Base-by-base conservation (phyloP, 2,329 filamentous ascomycete genomes). In the Fusarium equiseti region DNA sequence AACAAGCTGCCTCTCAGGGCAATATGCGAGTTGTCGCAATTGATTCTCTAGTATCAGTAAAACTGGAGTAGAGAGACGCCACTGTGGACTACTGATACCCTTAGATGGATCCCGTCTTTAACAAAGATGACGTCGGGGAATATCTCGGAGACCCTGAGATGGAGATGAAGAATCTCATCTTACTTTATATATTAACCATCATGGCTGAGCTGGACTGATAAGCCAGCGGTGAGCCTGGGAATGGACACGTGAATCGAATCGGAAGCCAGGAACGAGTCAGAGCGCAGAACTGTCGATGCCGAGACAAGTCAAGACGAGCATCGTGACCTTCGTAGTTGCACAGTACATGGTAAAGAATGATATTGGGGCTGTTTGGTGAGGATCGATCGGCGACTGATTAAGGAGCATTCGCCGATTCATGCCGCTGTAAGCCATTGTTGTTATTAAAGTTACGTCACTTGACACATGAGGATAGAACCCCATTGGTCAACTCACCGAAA, bases 371-470 rank as follows among this genome's bases (percentile, higher is more conserved):
- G 16, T 57, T 38, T 15, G 26, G 27, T 40, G 26, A 49, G 26
- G 54, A 59, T 62, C 16, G 63, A 61, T 66, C 56, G 67, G 55
- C 67, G 62, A 68, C 43, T 46, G 44, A 53, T 46, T 46, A 42
- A 18, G 26, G 27, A 27, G 45, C 44, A 70, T 55, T 71, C 59
- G 68, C 72, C 72, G 72, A 75, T 43, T 68, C 44, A 66, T 66
- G 66, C 62, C 70, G 54, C 43, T 48, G 61, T 45, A 73, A 73
- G 61, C 62, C 58, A 27, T 26, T 42, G 24, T 16, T 52, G 26
- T 48, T 58, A 53, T 44, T 50, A 38, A 40, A 45, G 48, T 66
- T 70, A 71, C 69, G 60, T 72, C 69, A 71, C 31, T 59, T 61
- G 52, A 66, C 45, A 46, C 22, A 42, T 15, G 1, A 13, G 1